Evolutionary conservation across 352 stramenopile genomes (phyloP), one percentile per base, ranked within the genome.

Genomic region (Globisporangium iwayamae): DNA sequence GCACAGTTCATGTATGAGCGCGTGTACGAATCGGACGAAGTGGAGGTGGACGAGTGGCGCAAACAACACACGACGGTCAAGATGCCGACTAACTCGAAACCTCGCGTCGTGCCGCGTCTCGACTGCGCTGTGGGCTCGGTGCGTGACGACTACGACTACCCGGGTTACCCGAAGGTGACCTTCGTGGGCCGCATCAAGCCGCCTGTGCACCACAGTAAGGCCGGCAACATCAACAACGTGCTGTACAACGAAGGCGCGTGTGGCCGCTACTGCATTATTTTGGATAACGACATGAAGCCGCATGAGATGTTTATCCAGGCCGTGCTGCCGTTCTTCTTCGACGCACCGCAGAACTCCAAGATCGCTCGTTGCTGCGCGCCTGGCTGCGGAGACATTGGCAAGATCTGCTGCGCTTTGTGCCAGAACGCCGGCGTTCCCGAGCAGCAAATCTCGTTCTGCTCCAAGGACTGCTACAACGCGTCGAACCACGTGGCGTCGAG

Each of bases 231-330:
- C 63, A 93, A 93, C 76, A 91, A 93, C 54, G 79, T 87, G 41
- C 68, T 93, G 6, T 89, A 91, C 75, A 90, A 93, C 55, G 83
- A 93, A 69, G 78, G 79, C n/a, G 79, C 81, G 13, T 77, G 64
- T 46, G 81, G 80, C 9, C 79, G 81, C 22, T 90, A 91, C 63
- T 79, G 77, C 30, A 84, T 93, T 51, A 93, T 92, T 51, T 64
- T 92, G 39, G 83, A 92, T 69, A 91, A 90, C 66, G 83, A 93
- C 66, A 93, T 93, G 83, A 90, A 90, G 70, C 81, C 81, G 6
- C 81, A 90, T 65, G 74, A 81, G 61, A 88, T 90, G 81, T 90
- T 90, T 66, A 75, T 90, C 50, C 81, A 90, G 63, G 81, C 81
- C 0, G 83, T 75, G 34, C 67, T 90, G 16, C 81, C 81, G 0